Conservation (phyloP, 768 basidiomycete genomes). For the Termitomyces sp. region DNA sequence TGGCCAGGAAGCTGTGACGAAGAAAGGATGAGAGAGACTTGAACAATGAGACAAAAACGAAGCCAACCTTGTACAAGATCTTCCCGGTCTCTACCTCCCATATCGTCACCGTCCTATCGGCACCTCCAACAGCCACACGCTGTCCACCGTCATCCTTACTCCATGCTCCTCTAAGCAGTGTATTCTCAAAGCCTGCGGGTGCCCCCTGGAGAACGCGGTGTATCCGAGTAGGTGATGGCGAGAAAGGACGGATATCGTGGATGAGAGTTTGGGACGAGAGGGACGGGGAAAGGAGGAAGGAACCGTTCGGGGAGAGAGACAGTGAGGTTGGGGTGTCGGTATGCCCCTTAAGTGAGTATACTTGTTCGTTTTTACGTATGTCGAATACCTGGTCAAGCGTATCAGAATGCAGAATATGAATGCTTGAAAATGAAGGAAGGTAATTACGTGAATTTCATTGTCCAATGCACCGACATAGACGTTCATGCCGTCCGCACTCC, state of each 20-base stretch:
- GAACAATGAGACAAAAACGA: neutral
- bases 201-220: slow-evolving; percentile 81
- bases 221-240: slow-evolving; percentile 75
- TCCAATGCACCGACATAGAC: slow-evolving; percentile 93
- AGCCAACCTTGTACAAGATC: slow-evolving; percentile 72
- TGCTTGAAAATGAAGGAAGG: neutral
- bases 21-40: neutral
- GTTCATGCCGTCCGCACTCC: slow-evolving; percentile 87
- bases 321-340: slow-evolving; percentile 93
- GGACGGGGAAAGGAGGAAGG: slow-evolving; percentile 86
- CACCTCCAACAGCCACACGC: slow-evolving; percentile 85
- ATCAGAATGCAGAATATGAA: neutral
- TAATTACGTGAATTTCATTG: slow-evolving; percentile 91
- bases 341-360: slow-evolving; percentile 82
- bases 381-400: slow-evolving; percentile 71
- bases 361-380: slow-evolving; percentile 78
- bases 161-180: slow-evolving; percentile 85
- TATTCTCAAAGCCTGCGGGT: slow-evolving; percentile 92
- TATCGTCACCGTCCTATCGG: slow-evolving; percentile 82
- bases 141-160: slow-evolving; percentile 80
- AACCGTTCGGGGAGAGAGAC: slow-evolving; percentile 85
- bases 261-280: slow-evolving; percentile 88
- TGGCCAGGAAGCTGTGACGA: slow-evolving; percentile 80
- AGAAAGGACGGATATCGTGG: slow-evolving; percentile 93
- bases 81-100: slow-evolving; percentile 83